Conservation (phyloP, 2,329 filamentous ascomycete species). For the Nemania sp. region DNA sequence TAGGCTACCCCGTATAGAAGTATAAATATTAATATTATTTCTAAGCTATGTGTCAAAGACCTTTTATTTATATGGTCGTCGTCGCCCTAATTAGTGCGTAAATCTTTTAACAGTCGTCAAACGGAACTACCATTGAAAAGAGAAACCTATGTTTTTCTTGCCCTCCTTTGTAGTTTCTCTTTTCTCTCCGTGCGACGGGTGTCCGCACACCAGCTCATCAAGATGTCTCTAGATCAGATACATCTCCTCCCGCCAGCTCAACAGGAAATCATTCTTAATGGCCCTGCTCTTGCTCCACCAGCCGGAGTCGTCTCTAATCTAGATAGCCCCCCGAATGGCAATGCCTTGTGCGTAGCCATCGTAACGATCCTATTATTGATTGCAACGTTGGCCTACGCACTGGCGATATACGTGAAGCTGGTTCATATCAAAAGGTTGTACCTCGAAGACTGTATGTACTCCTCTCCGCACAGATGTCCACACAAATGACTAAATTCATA, state of each 20-base stretch:
- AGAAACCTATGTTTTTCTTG: background rate
- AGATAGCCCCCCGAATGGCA: slow-evolving; percentile 6
- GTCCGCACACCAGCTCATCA: background rate
- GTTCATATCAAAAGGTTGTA: background rate
- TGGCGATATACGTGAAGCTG: background rate
- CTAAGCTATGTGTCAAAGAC: no score
- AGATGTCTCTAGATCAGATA: slow-evolving; percentile 11
- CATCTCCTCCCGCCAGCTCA: slow-evolving; percentile 2
- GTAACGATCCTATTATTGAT: background rate
- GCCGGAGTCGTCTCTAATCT: slow-evolving; percentile 8
- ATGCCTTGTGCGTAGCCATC: background rate
- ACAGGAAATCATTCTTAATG: slow-evolving; percentile 10
- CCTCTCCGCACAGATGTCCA: background rate
- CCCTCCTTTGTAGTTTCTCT: background rate
- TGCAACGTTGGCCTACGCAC: background rate
- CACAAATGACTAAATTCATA: background rate
- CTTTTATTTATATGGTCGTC: no score
- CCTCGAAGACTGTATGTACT: slow-evolving; percentile 5
- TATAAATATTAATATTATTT: no score
- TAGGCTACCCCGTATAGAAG: no score
- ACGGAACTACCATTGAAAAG: background rate
- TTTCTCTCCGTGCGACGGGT: background rate
- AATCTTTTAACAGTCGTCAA: background rate
- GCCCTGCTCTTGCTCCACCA: slow-evolving; percentile 14
- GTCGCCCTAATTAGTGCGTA: no score